Percentiles rank a stretch among this genome's conserved stretches.
Evolutionary conservation across 805 yeast genomes (phyloP).

Genomic region (Wickerhamomyces strasburgensis): DNA sequence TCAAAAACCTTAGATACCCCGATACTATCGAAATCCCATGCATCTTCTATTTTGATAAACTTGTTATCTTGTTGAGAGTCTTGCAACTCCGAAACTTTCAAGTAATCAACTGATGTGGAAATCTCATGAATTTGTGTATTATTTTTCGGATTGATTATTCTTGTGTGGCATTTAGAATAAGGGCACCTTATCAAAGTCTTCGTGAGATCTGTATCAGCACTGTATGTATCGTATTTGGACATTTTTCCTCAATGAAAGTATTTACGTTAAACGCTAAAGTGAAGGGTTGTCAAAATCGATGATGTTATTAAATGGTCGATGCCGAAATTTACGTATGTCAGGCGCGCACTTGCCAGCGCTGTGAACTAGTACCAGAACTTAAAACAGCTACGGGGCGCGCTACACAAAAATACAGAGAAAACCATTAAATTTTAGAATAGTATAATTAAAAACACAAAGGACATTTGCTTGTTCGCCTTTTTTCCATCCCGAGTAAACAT

Average conservation of each 20-base stretch:
- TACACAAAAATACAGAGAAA: too few relatives aligned
- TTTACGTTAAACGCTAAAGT: too few relatives aligned
- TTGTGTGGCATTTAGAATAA: conserved; percentile 21
- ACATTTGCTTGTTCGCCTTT: too few relatives aligned
- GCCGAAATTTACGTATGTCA: too few relatives aligned
- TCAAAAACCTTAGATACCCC: conserved; percentile 51
- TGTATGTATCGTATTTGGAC: neutral
- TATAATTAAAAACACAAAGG: too few relatives aligned
- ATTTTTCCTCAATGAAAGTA: neutral
- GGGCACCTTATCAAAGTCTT: conserved; percentile 20
- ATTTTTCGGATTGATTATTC: conserved; percentile 17
- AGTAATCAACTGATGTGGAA: conserved; percentile 6
- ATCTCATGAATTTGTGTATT: neutral
- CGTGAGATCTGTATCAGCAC: conserved; percentile 1
- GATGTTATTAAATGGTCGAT: too few relatives aligned
- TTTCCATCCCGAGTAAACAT: too few relatives aligned
- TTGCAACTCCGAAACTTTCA: conserved; percentile 3
- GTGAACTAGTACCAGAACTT: too few relatives aligned
- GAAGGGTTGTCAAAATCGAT: too few relatives aligned
- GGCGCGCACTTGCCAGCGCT: too few relatives aligned
- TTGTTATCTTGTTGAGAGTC: conserved; percentile 4
- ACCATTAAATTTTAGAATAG: too few relatives aligned
- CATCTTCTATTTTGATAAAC: conserved; percentile 47
- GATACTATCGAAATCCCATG: conserved; percentile 78
- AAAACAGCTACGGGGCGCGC: too few relatives aligned